Percentiles rank a stretch among this genome's conserved stretches.
Evolutionary conservation across 2,329 filamentous ascomycete species (phyloP).

Genomic region (Cadophora sp.): DNA sequence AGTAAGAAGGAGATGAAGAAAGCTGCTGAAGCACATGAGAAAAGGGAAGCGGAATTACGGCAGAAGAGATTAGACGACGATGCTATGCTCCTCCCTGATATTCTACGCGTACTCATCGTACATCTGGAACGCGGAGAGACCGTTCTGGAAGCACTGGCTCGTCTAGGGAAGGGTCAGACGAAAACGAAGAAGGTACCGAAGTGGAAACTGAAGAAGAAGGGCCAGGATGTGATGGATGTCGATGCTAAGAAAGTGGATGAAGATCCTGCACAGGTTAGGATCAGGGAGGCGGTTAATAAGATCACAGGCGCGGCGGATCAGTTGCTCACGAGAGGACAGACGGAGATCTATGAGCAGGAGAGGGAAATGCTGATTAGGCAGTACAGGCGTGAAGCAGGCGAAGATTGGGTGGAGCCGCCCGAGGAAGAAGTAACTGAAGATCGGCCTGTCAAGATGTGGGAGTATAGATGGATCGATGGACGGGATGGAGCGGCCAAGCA

Average conservation of each 20-base stretch:
- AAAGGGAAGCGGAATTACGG: conserved; percentile 78
- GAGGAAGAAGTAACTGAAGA: conserved; percentile 41
- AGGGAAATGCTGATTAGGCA: conserved; percentile 83
- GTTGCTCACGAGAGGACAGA: conserved; percentile 80
- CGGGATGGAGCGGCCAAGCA: conserved; percentile 80
- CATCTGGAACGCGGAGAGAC: conserved; percentile 83
- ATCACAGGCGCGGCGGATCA: conserved; percentile 92
- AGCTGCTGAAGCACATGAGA: conserved; percentile 86
- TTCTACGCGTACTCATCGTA: conserved; percentile 75
- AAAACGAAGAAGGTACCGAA: conserved; percentile 67
- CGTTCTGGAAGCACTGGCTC: conserved; percentile 82
- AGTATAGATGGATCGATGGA: conserved; percentile 91
- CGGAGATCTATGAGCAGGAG: conserved; percentile 91
- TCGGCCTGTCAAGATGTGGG: conserved; percentile 67
- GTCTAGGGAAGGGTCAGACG: conserved; percentile 73
- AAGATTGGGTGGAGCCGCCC: conserved; percentile 75
- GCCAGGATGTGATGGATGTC: conserved; percentile 71
- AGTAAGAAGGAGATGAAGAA: conserved; percentile 93
- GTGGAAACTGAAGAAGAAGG: conserved; percentile 75
- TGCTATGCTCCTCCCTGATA: conserved; percentile 72
- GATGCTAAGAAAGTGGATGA: conserved; percentile 62
- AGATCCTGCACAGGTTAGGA: conserved; percentile 71
- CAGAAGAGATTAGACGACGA: conserved; percentile 78
- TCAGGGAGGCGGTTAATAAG: conserved; percentile 76
- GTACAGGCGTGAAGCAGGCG: conserved; percentile 84